These are phyloP conservation scores for Aspergillus alliaceus DNA, from an alignment of 2,329 filamentous ascomycete species.

Conservation along the genomic window DNA sequence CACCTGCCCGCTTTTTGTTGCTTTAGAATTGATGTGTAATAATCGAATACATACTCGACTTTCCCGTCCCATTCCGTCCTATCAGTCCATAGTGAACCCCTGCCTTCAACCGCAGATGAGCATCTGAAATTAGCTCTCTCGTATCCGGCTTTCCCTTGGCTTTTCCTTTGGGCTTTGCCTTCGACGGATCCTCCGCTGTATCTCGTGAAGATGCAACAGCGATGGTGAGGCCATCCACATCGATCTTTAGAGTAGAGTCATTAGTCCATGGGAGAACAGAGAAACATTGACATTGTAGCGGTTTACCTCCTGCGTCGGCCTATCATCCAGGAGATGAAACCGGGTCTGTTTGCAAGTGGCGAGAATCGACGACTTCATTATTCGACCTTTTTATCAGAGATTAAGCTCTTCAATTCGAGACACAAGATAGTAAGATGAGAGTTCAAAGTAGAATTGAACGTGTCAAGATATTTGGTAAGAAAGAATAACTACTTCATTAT, in stretches of 20 bases:
- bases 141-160: conserved; percentile 54
- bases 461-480: neutral
- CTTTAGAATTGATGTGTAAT: neutral
- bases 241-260: conserved; percentile 49
- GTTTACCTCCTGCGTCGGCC: conserved; percentile 54
- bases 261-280: neutral
- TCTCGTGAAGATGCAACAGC: conserved; percentile 50
- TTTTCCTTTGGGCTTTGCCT: conserved; percentile 39
- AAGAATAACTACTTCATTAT: neutral
- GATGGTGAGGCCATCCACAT: conserved; percentile 72
- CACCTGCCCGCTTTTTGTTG: neutral
- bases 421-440: neutral
- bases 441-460: neutral
- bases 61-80: conserved; percentile 79
- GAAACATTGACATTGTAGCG: neutral
- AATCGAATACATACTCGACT: conserved; percentile 60
- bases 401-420: neutral
- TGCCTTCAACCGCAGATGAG: conserved; percentile 69
- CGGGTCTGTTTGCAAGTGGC: conserved; percentile 68
- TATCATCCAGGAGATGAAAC: conserved; percentile 60
- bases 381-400: neutral
- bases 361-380: conserved; percentile 43
- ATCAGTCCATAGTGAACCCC: conserved; percentile 75
- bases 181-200: conserved; percentile 19
- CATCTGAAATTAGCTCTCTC: conserved; percentile 67